phyloP scores from a whole-genome alignment of 2,329 filamentous ascomycete genomes.

The Fusarium sacchari region DNA sequence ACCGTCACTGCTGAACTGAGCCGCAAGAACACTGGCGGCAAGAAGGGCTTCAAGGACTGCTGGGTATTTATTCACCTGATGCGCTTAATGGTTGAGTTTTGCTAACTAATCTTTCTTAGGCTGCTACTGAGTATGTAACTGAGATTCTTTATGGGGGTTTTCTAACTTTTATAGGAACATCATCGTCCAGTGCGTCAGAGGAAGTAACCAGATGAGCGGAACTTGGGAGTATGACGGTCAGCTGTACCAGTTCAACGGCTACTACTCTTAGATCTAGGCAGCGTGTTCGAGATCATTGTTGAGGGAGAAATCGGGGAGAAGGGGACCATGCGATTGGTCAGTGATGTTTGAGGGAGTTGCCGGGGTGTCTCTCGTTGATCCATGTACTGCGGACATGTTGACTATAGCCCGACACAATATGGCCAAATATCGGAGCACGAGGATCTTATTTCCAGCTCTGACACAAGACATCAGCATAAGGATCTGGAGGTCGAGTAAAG shows the following conservation, averaged over 20 bases:
- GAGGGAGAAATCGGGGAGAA: fast-evolving
- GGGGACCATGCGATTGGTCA: fast-evolving
- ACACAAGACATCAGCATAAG: too few species aligned
- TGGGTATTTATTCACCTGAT: neutral
- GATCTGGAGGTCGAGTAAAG: fast-evolving
- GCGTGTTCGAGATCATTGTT: fast-evolving
- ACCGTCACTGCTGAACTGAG: neutral
- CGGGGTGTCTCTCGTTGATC: fast-evolving
- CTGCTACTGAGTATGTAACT: neutral
- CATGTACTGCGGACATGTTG: fast-evolving
- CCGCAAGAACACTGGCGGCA: neutral
- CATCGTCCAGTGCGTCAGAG: neutral
- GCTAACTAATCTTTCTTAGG: neutral
- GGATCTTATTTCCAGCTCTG: neutral
- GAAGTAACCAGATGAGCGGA: neutral
- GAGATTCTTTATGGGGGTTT: fast-evolving
- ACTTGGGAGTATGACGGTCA: neutral
- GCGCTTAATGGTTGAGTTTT: fast-evolving
- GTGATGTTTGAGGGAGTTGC: neutral
- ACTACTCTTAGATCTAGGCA: neutral
- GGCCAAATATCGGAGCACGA: fast-evolving
- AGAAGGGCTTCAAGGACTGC: neutral
- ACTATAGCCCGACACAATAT: fast-evolving
- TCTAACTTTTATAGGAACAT: neutral
- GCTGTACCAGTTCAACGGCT: neutral